These are phyloP conservation scores for Punica granatum DNA, from an alignment of 345 rosid genomes.

Conservation along the genomic window DNA sequence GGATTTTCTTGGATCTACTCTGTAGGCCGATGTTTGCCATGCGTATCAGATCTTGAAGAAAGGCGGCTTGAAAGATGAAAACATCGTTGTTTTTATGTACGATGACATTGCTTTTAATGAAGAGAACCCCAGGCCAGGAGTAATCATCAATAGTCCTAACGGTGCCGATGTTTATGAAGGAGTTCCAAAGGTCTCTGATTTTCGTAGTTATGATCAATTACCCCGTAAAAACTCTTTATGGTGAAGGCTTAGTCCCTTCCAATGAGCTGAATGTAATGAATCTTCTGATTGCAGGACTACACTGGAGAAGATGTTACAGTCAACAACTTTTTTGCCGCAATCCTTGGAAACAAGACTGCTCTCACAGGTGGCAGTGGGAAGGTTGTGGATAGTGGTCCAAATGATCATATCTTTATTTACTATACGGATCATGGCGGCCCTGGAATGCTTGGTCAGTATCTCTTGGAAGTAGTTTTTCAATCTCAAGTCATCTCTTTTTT, in stretches of 20 bases:
- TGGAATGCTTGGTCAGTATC: slow-evolving; percentile 79
- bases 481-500: not conserved
- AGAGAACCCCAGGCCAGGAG: slow-evolving; percentile 85
- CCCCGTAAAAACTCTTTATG: not conserved
- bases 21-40: slow-evolving; percentile 85
- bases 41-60: slow-evolving; percentile 87
- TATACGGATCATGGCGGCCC: slow-evolving; percentile 95
- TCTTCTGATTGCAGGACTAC: slow-evolving; percentile 60
- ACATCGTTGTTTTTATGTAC: slow-evolving; percentile 86
- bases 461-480: not conserved
- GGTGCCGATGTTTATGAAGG: slow-evolving; percentile 82
- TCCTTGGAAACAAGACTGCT: slow-evolving; percentile 82
- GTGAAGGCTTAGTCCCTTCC: not conserved
- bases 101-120: slow-evolving; percentile 72
- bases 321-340: slow-evolving; percentile 61
- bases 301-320: slow-evolving; percentile 74
- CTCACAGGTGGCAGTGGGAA: slow-evolving; percentile 85
- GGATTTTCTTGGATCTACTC: not conserved
- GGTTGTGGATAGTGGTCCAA: slow-evolving; percentile 84
- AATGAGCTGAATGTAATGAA: not conserved
- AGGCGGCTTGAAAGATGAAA: slow-evolving; percentile 91
- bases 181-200: slow-evolving; percentile 64
- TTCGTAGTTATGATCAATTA: not conserved
- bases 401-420: slow-evolving; percentile 85
- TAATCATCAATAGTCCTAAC: slow-evolving; percentile 69